A percentile compares a stretch with the other conserved stretches of the same genome.
Evolutionary conservation across 2,329 filamentous ascomycete species (phyloP).

Genomic region (Aciculosporium take): DNA sequence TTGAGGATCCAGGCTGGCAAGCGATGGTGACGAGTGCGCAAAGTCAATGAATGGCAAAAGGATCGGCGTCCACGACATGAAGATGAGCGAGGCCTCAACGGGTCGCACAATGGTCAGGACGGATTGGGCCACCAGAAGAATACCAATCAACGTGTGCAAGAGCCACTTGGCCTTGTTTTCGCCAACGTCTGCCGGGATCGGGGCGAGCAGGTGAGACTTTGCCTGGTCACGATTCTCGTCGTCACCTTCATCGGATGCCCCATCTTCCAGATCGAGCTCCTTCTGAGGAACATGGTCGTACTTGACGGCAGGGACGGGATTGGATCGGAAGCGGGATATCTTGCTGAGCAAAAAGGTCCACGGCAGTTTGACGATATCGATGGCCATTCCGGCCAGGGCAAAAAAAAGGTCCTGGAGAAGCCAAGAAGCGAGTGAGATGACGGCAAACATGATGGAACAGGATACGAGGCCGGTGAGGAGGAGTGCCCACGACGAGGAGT

Average conservation of each 20-base stretch:
- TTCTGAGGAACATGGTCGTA: slow-evolving; percentile 9
- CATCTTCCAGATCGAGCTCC: slow-evolving; percentile 8
- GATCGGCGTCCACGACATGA: slow-evolving; percentile 21
- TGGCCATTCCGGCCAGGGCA: slow-evolving; percentile 8
- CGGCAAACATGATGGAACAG: slow-evolving; percentile 5
- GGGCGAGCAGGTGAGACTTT: background rate
- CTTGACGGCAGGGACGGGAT: background rate
- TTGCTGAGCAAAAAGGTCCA: slow-evolving; percentile 7
- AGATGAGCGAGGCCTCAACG: slow-evolving; percentile 18
- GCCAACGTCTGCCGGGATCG: background rate
- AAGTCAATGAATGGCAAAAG: slow-evolving; percentile 22
- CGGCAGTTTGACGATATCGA: slow-evolving; percentile 11
- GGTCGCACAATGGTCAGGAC: slow-evolving; percentile 15
- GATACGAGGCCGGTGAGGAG: slow-evolving; percentile 15
- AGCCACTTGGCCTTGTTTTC: slow-evolving; percentile 4
- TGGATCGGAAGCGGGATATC: slow-evolving; percentile 4
- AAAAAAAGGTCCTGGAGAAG: slow-evolving; percentile 12
- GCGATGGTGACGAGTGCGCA: slow-evolving; percentile 16
- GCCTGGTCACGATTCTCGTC: slow-evolving; percentile 5
- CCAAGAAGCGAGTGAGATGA: slow-evolving; percentile 9
- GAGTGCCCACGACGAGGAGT: slow-evolving; percentile 13
- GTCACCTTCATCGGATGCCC: slow-evolving; percentile 3
- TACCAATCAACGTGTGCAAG: slow-evolving; percentile 11
- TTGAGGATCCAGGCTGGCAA: slow-evolving; percentile 13
- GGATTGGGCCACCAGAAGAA: slow-evolving; percentile 14